A percentile compares a stretch with the other conserved stretches of the same genome.
Conservation (phyloP, 805 yeast species). For the Candida maesae region DNA sequence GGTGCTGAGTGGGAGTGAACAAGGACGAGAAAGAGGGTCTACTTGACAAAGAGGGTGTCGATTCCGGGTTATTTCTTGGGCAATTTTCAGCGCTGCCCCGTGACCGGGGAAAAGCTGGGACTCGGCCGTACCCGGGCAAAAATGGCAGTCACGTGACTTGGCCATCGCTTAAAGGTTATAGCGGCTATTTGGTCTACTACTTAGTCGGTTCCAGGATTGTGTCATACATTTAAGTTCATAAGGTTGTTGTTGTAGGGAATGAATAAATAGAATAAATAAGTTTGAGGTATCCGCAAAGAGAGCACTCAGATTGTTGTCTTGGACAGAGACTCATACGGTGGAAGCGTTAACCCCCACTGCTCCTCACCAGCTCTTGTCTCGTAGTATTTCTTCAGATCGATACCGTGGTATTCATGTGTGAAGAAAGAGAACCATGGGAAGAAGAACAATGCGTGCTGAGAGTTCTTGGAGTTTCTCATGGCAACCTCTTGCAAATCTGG, state of each 20-base stretch:
- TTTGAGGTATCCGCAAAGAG: not conserved
- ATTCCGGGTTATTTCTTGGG: not conserved
- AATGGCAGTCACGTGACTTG: no score
- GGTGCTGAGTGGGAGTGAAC: no score
- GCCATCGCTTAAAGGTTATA: no score
- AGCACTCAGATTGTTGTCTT: constrained; percentile 13
- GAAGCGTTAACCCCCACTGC: constrained; percentile 23
- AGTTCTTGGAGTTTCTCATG: constrained; percentile 71
- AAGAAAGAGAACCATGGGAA: constrained; percentile 84
- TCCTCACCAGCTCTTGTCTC: constrained; percentile 26
- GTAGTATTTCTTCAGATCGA: constrained; percentile 52
- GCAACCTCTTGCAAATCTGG: constrained; percentile 72
- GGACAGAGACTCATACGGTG: constrained; percentile 21
- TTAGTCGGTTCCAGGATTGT: no score
- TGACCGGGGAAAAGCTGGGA: no score
- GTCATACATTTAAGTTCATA: no score
- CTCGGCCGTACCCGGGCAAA: no score
- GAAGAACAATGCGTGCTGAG: constrained; percentile 54
- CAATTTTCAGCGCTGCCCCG: not conserved
- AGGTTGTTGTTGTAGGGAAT: constrained; percentile 5
- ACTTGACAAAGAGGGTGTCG: not conserved
- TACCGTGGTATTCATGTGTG: constrained; percentile 79
- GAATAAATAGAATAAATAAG: constrained; percentile 5
- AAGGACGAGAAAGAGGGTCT: no score
- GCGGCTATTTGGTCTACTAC: no score